phyloP scores from a whole-genome alignment of 2,329 filamentous ascomycete genomes.

The Penicillium griseofulvum region DNA sequence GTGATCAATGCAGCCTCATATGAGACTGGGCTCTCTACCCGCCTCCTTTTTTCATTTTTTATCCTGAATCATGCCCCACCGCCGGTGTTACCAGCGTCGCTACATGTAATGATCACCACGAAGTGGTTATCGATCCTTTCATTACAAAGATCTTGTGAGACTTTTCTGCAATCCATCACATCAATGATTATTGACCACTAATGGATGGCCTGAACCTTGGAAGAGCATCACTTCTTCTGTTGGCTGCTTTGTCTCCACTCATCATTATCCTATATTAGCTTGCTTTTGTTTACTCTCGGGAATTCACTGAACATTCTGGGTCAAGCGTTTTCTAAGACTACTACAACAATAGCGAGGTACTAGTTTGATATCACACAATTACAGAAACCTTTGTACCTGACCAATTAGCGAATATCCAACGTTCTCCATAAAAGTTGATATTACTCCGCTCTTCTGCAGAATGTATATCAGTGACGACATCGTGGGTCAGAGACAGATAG shows the following conservation, averaged over 20 bases:
- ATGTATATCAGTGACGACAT: neutral
- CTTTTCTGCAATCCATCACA: neutral
- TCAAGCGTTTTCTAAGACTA: neutral
- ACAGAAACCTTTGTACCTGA: neutral
- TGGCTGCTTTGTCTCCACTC: neutral
- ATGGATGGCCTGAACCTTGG: neutral
- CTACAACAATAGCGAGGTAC: neutral
- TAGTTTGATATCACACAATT: too few relatives aligned
- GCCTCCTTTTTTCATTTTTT: too few relatives aligned
- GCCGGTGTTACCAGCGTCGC: too few relatives aligned
- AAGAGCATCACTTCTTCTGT: neutral
- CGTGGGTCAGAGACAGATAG: slow-evolving; percentile 8
- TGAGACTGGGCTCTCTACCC: too few relatives aligned
- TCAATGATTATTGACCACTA: neutral
- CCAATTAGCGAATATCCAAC: neutral
- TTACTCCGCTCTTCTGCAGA: neutral
- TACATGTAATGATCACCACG: too few relatives aligned
- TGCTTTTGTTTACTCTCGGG: neutral
- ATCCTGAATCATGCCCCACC: too few relatives aligned
- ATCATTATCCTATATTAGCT: neutral
- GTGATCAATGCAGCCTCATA: too few relatives aligned
- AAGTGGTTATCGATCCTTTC: too few relatives aligned
- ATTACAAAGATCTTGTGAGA: too few relatives aligned
- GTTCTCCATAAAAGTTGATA: neutral
- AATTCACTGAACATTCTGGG: neutral